These are phyloP conservation scores for Fomitiporia mediterranea DNA, from an alignment of 1,284 basidiomycete genomes.

Conservation along the genomic window DNA sequence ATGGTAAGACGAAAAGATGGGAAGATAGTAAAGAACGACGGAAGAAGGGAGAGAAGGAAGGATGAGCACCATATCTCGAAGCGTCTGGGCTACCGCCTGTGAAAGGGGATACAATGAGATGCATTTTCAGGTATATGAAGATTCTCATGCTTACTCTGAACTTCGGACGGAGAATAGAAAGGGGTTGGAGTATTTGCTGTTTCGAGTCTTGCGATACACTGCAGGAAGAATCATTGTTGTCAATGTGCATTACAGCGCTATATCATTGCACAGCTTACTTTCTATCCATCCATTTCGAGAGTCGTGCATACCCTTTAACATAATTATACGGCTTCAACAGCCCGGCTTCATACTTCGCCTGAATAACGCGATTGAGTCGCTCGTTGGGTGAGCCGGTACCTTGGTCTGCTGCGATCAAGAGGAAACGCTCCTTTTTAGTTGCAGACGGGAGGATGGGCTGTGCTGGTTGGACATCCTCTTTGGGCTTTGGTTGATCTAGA, in stretches of 20 bases:
- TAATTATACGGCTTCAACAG: slow-evolving; percentile 95
- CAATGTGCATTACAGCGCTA: background rate
- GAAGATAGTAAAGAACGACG: too few species aligned
- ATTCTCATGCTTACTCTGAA: slow-evolving; percentile 57
- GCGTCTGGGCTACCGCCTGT: slow-evolving; percentile 82
- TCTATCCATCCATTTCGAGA: slow-evolving; percentile 93
- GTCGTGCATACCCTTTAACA: slow-evolving; percentile 86
- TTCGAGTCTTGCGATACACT: slow-evolving; percentile 88
- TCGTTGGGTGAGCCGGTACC: slow-evolving; percentile 89
- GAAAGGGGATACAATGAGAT: too few species aligned
- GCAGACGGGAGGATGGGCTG: slow-evolving; percentile 56
- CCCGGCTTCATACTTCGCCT: slow-evolving; percentile 96
- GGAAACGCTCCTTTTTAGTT: slow-evolving; percentile 81
- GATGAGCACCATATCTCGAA: slow-evolving; percentile 71
- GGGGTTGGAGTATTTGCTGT: slow-evolving; percentile 83
- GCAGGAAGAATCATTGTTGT: slow-evolving; percentile 5
- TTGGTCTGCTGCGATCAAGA: slow-evolving; percentile 94
- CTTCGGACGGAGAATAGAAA: slow-evolving; percentile 89
- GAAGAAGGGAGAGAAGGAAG: slow-evolving; percentile 26
- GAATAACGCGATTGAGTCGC: slow-evolving; percentile 87
- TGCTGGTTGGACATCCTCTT: slow-evolving; percentile 27
- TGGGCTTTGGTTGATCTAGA: slow-evolving; percentile 19
- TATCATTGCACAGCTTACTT: slow-evolving; percentile 48
- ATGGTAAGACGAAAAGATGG: too few species aligned
- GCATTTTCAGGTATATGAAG: slow-evolving; percentile 16